Base-by-base conservation (phyloP, 2,329 filamentous ascomycete genomes). In the Phialophora macrospora region DNA sequence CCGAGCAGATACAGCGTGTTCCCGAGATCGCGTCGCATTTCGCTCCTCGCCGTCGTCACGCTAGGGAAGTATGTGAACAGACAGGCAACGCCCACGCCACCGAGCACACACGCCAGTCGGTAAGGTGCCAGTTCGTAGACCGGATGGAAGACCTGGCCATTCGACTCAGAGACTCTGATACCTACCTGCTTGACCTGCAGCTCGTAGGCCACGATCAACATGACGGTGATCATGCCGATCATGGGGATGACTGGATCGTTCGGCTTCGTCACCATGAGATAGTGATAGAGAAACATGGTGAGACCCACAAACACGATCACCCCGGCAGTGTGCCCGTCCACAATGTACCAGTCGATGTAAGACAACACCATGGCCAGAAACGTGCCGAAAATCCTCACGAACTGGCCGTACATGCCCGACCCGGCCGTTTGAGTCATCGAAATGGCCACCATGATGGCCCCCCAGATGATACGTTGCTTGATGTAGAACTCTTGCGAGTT, bases 51-150 rank as follows among this genome's bases (percentile, higher is more conserved):
- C 0, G 89, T 89, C 52, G 91, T 83, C 0, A 90, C 89, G 67
- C 85, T 90, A 0, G 90, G 90, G 73, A 93, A 92, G 62, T 92
- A 83, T 0, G 90, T 93, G 88, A 89, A 93, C 71, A 93, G 81
- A 74, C 91, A 93, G 2, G 89, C 89, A 0, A 92, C 85, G 0
- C 86, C 81, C 38, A 90, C 84, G 59, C 90, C 90, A 1, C 81
- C 89, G 0, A 83, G 80, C 0, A 93, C 88, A 1, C 84, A 85
- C 0, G 88, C 89, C 0, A 94, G 79, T 6, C 91, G 84, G 72
- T 92, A 92, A 0, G 89, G 89, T 0, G 85, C 90, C 1, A 93
- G 81, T 30, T 85, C 74, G 72, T 91, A 91, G 32, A 90, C 88
- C 24, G 88, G 86, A 70, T 91, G 91, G 73, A 83, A 90, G 0